These are phyloP conservation scores for Umbilicaria muhlenbergii DNA, from an alignment of 495 filamentous ascomycete species.

Conservation along the genomic window DNA sequence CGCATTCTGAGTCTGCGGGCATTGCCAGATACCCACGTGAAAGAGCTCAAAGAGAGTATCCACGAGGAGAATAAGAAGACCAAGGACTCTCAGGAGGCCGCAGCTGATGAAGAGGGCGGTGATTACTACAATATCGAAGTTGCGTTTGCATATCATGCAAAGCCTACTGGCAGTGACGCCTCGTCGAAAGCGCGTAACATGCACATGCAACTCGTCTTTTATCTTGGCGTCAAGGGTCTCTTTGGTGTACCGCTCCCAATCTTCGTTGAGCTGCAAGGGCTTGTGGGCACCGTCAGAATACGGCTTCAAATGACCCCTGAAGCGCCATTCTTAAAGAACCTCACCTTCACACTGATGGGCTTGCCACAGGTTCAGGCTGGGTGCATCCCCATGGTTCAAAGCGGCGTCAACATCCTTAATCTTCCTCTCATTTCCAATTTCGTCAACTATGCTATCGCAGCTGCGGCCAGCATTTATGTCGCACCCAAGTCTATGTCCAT, in stretches of 20 bases:
- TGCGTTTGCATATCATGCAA: constrained; percentile 86
- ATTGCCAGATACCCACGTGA: constrained; percentile 66
- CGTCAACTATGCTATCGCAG: constrained; percentile 87
- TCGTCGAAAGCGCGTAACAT: constrained; percentile 80
- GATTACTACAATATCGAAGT: constrained; percentile 90
- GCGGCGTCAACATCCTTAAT: constrained; percentile 82
- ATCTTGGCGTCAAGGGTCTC: constrained; percentile 60
- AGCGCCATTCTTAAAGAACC: constrained; percentile 75
- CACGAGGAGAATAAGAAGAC: constrained; percentile 61
- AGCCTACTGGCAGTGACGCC: constrained; percentile 45
- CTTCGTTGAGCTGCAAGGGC: constrained; percentile 70
- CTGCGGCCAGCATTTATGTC: constrained; percentile 78
- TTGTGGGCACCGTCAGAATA: constrained; percentile 75
- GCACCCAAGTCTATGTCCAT: constrained; percentile 93
- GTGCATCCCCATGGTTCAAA: constrained; percentile 82
- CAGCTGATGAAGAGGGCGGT: constrained; percentile 79
- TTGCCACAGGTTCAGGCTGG: constrained; percentile 75
- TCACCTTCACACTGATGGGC: constrained; percentile 90
- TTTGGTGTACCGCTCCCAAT: constrained; percentile 84
- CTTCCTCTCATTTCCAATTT: constrained; percentile 89
- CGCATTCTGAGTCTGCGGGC: constrained; percentile 81
- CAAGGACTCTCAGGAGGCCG: constrained; percentile 75
- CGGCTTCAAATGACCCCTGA: constrained; percentile 75
- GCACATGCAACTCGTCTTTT: constrained; percentile 95
- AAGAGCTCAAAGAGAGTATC: constrained; percentile 63